Percentiles rank a stretch among this genome's conserved stretches.
phyloP scores from a whole-genome alignment of 441 rosid species.

The Aleurites moluccanus region DNA sequence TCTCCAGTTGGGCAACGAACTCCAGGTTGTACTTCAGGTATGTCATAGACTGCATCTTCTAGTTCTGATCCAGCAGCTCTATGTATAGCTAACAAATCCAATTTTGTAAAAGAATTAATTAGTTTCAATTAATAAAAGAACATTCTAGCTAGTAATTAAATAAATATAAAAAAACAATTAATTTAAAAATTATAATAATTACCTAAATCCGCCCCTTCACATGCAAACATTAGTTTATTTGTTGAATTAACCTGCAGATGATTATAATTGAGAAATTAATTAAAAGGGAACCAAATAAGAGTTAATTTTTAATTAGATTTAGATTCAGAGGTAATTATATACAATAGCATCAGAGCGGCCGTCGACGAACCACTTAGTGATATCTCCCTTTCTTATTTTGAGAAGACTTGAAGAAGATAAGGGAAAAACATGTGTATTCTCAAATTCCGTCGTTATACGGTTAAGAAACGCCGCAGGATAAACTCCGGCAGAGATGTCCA shows the following conservation, averaged over 20 bases:
- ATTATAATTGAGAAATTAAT: neutral
- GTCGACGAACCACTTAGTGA: slow-evolving; percentile 79
- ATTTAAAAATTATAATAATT: neutral
- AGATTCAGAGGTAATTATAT: neutral
- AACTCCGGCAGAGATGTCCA: slow-evolving; percentile 16
- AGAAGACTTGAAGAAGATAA: slow-evolving; percentile 55
- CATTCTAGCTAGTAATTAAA: no score
- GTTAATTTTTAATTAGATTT: no score
- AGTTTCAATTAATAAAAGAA: slow-evolving; percentile 2
- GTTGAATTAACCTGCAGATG: slow-evolving; percentile 69
- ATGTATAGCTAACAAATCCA: slow-evolving; percentile 60
- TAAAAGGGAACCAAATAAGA: neutral
- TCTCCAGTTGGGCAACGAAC: slow-evolving; percentile 82
- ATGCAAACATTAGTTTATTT: slow-evolving; percentile 80
- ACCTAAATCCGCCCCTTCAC: slow-evolving; percentile 96
- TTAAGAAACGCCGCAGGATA: slow-evolving; percentile 27
- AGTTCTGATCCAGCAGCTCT: slow-evolving; percentile 89
- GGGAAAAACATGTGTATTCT: slow-evolving; percentile 37
- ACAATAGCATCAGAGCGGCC: slow-evolving; percentile 84
- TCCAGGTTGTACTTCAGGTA: slow-evolving; percentile 69
- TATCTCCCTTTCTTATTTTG: slow-evolving; percentile 69
- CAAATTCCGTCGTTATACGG: slow-evolving; percentile 24
- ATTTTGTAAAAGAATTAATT: neutral
- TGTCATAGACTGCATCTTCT: slow-evolving; percentile 64
- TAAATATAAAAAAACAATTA: no score